Evolutionary conservation across 352 stramenopile species (phyloP).

Genomic region (Pythium folliculosum): DNA sequence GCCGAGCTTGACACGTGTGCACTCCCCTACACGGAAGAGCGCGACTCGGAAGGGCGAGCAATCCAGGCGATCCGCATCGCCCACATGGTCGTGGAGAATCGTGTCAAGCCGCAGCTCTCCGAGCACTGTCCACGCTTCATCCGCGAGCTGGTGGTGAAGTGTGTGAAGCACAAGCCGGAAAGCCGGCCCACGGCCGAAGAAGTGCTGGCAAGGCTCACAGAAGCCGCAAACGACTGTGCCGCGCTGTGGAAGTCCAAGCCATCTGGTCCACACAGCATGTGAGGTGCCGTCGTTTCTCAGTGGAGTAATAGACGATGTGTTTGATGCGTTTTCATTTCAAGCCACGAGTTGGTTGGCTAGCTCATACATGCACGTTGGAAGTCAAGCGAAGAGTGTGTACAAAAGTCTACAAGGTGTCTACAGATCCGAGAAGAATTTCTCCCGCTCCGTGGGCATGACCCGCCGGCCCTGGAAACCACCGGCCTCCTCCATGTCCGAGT

Average conservation of each 20-base stretch:
- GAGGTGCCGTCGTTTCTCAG: neutral
- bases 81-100: conserved; percentile 34
- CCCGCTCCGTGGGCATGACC: conserved; percentile 64
- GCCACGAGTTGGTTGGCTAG: neutral
- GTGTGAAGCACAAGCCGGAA: conserved; percentile 39
- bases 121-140: conserved; percentile 43
- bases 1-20: conserved; percentile 57
- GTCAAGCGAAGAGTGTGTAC: neutral
- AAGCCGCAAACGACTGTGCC: conserved; percentile 23
- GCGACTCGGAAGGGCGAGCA: conserved; percentile 15
- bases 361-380: neutral
- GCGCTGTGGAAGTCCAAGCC: conserved; percentile 21
- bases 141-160: conserved; percentile 36
- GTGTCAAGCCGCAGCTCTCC: conserved; percentile 36
- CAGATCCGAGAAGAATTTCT: conserved; percentile 86
- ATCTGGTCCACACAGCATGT: neutral
- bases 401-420: conserved; percentile 33
- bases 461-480: conserved; percentile 41
- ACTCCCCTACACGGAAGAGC: conserved; percentile 32
- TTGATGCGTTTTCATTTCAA: conserved; percentile 2
- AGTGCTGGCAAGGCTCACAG: conserved; percentile 28
- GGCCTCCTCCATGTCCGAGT: conserved; percentile 44
- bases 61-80: conserved; percentile 31
- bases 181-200: conserved; percentile 37
- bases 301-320: neutral